phyloP scores from a whole-genome alignment of 108 stramenopile genomes.

The Fistulifera pelliculosa region DNA sequence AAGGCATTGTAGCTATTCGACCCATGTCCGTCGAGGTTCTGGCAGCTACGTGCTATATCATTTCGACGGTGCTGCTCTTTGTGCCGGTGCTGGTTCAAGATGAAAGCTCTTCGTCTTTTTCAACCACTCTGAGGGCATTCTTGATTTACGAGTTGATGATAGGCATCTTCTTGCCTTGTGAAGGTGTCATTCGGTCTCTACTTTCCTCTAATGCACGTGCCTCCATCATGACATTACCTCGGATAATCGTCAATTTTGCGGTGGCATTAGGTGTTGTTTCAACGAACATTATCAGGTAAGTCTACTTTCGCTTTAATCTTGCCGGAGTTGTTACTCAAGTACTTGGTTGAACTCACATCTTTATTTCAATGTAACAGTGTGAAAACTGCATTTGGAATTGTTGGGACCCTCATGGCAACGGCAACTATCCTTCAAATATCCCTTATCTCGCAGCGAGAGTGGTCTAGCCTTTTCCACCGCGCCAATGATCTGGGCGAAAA shows the following conservation, averaged over 20 bases:
- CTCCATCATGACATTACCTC: conserved; percentile 47
- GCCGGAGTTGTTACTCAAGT: conserved; percentile 35
- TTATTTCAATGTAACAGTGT: conserved; percentile 1
- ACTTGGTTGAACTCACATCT: background rate
- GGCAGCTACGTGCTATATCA: conserved; percentile 33
- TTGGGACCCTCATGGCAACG: conserved; percentile 30
- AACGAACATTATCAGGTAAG: conserved; percentile 13
- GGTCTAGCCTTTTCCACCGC: background rate
- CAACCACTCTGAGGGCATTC: conserved; percentile 26
- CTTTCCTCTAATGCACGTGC: conserved; percentile 39
- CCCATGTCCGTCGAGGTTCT: conserved; percentile 51
- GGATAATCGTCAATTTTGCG: conserved; percentile 31
- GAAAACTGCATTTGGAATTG: conserved; percentile 21
- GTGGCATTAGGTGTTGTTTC: conserved; percentile 15
- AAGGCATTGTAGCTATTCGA: conserved; percentile 22
- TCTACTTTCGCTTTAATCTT: conserved; percentile 33
- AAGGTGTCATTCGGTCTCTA: conserved; percentile 53
- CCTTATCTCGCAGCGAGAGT: conserved; percentile 9
- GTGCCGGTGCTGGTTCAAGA: conserved; percentile 23
- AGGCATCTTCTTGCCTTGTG: conserved; percentile 53
- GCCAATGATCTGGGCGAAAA: too few relatives aligned
- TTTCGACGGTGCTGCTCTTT: conserved; percentile 32
- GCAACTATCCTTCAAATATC: conserved; percentile 32
- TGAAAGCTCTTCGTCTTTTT: conserved; percentile 22
- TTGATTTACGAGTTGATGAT: conserved; percentile 41